A percentile compares a stretch with the other conserved stretches of the same genome.
Conservation (phyloP, 2,329 filamentous ascomycete genomes). For the Ceratocystiopsis brevicomis region DNA sequence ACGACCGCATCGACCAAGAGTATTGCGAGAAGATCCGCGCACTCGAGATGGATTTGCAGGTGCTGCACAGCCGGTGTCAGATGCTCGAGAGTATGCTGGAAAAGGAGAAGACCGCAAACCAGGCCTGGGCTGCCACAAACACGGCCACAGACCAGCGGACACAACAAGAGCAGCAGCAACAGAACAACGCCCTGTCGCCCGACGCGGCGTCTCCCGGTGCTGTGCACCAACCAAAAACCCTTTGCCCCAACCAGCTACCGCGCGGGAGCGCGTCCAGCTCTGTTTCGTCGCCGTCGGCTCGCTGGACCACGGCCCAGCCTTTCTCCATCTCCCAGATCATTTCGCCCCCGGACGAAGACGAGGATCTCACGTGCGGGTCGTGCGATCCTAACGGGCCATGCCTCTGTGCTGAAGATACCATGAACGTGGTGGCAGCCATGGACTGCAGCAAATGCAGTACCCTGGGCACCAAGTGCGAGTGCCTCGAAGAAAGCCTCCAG, state of each 20-base stretch:
- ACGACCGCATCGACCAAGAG: constrained; percentile 38
- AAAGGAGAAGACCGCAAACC: constrained; percentile 22
- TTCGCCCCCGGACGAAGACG: constrained; percentile 28
- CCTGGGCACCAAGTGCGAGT: constrained; percentile 41
- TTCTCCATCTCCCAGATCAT: constrained; percentile 40
- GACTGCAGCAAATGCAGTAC: constrained; percentile 47
- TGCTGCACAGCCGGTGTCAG: constrained; percentile 41
- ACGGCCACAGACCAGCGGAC: too few relatives aligned
- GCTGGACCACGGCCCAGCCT: constrained; percentile 18
- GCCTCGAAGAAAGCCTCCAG: constrained; percentile 29
- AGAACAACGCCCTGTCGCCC: constrained; percentile 4
- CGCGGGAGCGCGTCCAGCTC: constrained; percentile 12
- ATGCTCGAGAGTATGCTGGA: constrained; percentile 45
- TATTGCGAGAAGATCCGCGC: constrained; percentile 35
- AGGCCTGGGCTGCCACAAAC: constrained; percentile 2
- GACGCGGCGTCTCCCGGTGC: background rate
- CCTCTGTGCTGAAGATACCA: constrained; percentile 39
- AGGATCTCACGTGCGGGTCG: constrained; percentile 31
- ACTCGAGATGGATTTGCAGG: constrained; percentile 48
- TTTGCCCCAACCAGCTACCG: constrained; percentile 5
- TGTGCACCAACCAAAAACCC: constrained; percentile 2
- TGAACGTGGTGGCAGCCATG: constrained; percentile 30
- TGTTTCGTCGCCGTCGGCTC: constrained; percentile 12
- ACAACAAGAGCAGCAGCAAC: constrained; percentile 1
- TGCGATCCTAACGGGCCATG: constrained; percentile 35